Base-by-base conservation (phyloP, 2,329 filamentous ascomycete genomes). In the Tolypocladium amazonense region DNA sequence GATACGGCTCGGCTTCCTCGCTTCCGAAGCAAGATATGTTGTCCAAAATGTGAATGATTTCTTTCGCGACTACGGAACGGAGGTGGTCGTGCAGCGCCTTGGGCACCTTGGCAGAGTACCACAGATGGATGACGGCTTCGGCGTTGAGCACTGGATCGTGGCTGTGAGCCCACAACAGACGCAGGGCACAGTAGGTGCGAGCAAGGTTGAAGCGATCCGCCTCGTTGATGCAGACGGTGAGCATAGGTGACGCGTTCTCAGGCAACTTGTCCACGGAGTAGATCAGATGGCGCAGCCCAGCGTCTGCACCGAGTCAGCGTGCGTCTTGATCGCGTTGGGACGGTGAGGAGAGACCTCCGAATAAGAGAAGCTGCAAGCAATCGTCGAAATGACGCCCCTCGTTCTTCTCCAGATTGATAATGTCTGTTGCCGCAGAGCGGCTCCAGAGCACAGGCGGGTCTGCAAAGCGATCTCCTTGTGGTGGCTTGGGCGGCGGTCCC, bases 381-480 rank as follows among this genome's bases (percentile, higher is more conserved):
- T 63, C 65, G 7, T 65, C 59, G 37, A 63, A 70, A 0, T 61
- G 56, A 25, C n/a, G 35, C 2, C 69, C 69, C 45, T 71, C 69
- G 25, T 69, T 67, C 43, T 64, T 65, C 14, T 62, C 61, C 2
- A 71, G 39, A n/a, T 67, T 65, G 30, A 71, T 41, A 2, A 70
- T 50, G 58, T 71, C 69, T 0, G 63, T 64, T 8, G 69, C 67
- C 2, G 65, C 58, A 18, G 66, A 64, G 4, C 54, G 58, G 37
- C 57, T 56, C 67, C 66, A 70, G 43, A 60, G 33, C 33, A 8
- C 30, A 33, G 30, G 30, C 4, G 30, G 30, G 30, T 33, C 30
- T n/a, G n/a, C n/a, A n/a, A n/a, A n/a, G 4, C 33, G 7, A 23
- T 43, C n/a, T 18, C 9, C 9, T 7, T 11, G 3, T 27, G 15